phyloP scores from a whole-genome alignment of 1,284 basidiomycete species.

The Cutaneotrichosporon cutaneum region DNA sequence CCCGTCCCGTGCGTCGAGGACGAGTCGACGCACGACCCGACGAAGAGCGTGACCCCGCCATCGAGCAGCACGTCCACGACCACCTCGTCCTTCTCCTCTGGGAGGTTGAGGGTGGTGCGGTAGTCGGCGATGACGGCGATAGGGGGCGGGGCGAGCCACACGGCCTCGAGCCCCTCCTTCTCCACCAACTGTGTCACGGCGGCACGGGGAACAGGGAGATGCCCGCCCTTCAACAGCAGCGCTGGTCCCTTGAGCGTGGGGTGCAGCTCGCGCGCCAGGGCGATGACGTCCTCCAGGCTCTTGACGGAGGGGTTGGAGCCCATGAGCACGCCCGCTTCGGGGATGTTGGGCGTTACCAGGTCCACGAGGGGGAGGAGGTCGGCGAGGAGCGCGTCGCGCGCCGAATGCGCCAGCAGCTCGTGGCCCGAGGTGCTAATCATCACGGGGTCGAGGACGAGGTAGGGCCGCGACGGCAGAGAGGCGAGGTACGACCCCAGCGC shows the following conservation, averaged over 20 bases:
- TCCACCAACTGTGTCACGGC: constrained; percentile 54
- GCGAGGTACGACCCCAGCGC: constrained; percentile 48
- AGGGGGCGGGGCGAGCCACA: constrained; percentile 19
- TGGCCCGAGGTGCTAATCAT: constrained; percentile 92
- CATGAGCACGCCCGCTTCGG: constrained; percentile 67
- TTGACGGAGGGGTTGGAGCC: constrained; percentile 15
- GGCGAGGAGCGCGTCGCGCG: constrained; percentile 51
- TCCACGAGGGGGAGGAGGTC: constrained; percentile 70
- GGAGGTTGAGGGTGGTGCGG: constrained; percentile 11
- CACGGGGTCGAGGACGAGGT: constrained; percentile 81
- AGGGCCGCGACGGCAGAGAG: constrained; percentile 45
- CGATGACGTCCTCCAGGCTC: constrained; percentile 64
- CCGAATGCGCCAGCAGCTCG: constrained; percentile 67
- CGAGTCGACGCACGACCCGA: constrained; percentile 66
- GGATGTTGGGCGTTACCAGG: constrained; percentile 82
- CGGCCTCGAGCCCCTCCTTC: constrained; percentile 12
- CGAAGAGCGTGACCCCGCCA: constrained; percentile 59
- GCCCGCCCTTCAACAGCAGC: constrained; percentile 86
- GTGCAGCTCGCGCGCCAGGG: constrained; percentile 61
- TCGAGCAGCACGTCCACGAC: constrained; percentile 77
- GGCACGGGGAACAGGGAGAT: constrained; percentile 58
- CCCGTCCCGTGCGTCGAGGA: constrained; percentile 88
- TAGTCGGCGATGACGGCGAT: constrained; percentile 34
- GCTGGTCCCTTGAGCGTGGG: constrained; percentile 57
- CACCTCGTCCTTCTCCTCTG: constrained; percentile 43